These are phyloP conservation scores for Penicilliopsis zonata DNA, from an alignment of 495 filamentous ascomycete genomes.

Conservation along the genomic window DNA sequence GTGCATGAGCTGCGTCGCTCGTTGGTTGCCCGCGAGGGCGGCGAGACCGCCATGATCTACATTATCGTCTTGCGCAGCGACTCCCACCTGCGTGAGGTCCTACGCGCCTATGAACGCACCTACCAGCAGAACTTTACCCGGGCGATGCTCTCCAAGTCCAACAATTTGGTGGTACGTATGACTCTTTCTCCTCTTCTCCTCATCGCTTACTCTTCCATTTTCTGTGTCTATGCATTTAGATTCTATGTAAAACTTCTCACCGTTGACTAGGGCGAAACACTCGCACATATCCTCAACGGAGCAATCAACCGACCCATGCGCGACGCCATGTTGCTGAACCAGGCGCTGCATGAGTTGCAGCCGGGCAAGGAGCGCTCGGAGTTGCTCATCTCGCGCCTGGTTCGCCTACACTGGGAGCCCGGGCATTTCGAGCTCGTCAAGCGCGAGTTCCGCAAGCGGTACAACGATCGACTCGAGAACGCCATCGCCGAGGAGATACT, in stretches of 20 bases:
- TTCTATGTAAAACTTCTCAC: neutral
- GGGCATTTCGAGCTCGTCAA: constrained; percentile 63
- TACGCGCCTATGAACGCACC: constrained; percentile 56
- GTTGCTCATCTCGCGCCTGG: constrained; percentile 66
- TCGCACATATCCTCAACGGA: constrained; percentile 93
- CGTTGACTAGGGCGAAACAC: constrained; percentile 67
- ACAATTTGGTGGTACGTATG: constrained; percentile 75
- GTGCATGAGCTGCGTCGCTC: constrained; percentile 58
- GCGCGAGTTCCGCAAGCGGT: constrained; percentile 56
- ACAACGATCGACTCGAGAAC: constrained; percentile 55
- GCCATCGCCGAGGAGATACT: constrained; percentile 40
- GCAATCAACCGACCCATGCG: constrained; percentile 91
- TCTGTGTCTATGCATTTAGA: no score
- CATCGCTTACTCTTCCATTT: neutral
- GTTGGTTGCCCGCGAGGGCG: constrained; percentile 61
- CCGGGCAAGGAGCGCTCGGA: constrained; percentile 64
- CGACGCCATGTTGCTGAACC: constrained; percentile 87
- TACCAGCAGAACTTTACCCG: constrained; percentile 71
- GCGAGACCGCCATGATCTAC: constrained; percentile 82
- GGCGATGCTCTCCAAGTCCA: constrained; percentile 77
- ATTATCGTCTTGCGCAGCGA: constrained; percentile 75
- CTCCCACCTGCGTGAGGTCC: constrained; percentile 66
- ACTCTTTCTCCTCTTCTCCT: constrained; percentile 1
- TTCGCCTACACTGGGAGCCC: constrained; percentile 77
- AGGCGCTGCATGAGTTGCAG: constrained; percentile 59